Base-by-base conservation (phyloP, 192 early-diverging fungal genomes). In the Backusella tuberculispora region DNA sequence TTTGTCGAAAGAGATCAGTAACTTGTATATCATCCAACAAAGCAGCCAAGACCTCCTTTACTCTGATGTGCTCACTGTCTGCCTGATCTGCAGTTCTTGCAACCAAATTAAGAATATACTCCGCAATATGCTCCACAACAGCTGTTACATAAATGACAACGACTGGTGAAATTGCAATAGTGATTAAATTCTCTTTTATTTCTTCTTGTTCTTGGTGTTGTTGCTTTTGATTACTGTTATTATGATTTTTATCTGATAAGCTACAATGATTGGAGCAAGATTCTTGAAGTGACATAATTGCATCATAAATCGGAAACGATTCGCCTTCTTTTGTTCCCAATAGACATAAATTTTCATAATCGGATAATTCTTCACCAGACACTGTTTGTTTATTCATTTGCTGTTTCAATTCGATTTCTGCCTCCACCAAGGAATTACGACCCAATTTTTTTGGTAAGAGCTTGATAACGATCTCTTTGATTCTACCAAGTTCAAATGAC, bases 351-450 rank as follows among this genome's bases (percentile, higher is more conserved):
- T 71, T 29, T 19, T 83, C 81, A 75, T 83, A 83, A 13, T 42
- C 44, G 12, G 46, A 50, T 48, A 79, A 79, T 29, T 83, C 81
- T 14, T 79, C 71, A 24, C 24, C 53, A 26, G 21, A 26, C 4
- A 24, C 21, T 60, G 53, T 12, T 24, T 78, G 78, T 24, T 85
- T 81, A 48, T 78, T 83, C 4, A 80, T 77, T 75, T 85, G 86
- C 17, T 79, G 83, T 69, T 89, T 89, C 19, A 87, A 78, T 72
- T 89, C 86, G 6, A 89, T 74, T 63, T 89, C 88, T 6, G 88
- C 86, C 69, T 89, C 88, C 10, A 86, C 83, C 46, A 89, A 82
- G 10, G 86, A 82, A 66, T 87, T 86, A 73, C 87, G 87, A 48
- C 88, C 88, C 1, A 89, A 77, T 19, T 76, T 77, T 43, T 83